These are phyloP conservation scores for Wickerhamomyces sp. DNA, from an alignment of 1,139 yeast genomes.

Conservation along the genomic window DNA sequence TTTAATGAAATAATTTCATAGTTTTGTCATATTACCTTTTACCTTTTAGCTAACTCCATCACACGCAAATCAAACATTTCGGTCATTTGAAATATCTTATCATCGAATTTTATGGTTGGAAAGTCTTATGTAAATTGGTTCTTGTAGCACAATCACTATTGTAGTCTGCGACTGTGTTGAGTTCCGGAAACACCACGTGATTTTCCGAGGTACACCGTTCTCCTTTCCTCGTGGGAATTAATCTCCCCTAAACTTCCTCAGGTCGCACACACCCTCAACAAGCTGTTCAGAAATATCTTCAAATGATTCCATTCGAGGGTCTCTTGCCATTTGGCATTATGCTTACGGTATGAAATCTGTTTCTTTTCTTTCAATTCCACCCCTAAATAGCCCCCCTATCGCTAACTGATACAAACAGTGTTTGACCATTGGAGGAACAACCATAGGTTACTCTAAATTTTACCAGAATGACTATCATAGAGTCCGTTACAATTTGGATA, in stretches of 20 bases:
- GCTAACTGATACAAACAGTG: slow-evolving; percentile 24
- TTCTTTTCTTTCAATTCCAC: neutral
- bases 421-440: slow-evolving; percentile 48
- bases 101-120: slow-evolving; percentile 7
- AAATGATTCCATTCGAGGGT: slow-evolving; percentile 71
- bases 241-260: too few relatives aligned
- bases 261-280: too few relatives aligned
- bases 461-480: slow-evolving; percentile 48
- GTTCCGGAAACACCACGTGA: too few relatives aligned
- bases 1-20: slow-evolving; percentile 10
- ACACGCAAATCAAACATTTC: slow-evolving; percentile 5
- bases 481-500: slow-evolving; percentile 53
- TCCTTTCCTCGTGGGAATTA: too few relatives aligned
- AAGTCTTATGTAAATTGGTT: slow-evolving; percentile 8
- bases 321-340: slow-evolving; percentile 62
- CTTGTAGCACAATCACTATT: too few relatives aligned
- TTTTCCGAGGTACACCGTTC: too few relatives aligned
- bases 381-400: neutral
- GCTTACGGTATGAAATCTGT: slow-evolving; percentile 38
- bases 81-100: slow-evolving; percentile 3
- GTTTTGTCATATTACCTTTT: slow-evolving; percentile 4
- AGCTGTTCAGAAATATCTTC: too few relatives aligned
- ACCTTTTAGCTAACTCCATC: slow-evolving; percentile 10
- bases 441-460: slow-evolving; percentile 41
- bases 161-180: too few relatives aligned